Evolutionary conservation across 108 stramenopile genomes (phyloP), one percentile per base, ranked within the genome.

Genomic region (Cyclotella baltica): DNA sequence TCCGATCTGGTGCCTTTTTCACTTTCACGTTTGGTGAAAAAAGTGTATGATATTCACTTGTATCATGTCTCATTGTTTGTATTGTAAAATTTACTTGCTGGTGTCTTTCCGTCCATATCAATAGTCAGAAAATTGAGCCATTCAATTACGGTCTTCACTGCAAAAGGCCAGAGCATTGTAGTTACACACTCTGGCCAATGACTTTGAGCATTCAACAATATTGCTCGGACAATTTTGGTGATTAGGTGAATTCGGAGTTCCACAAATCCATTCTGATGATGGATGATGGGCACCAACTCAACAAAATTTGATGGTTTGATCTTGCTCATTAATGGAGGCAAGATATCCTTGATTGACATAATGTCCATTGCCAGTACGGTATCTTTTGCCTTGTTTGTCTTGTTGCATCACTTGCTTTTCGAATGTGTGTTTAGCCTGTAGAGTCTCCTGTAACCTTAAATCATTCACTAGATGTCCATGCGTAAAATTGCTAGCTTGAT

Each of bases 331-430:
- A 37, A 69, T 65, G 4, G 33, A 61, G 2, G 77, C 48, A 1
- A 73, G 25, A 72, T 72, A 87, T 0, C 29, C 52, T 3, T 83
- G 67, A 22, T 77, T 86, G 0, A 37, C 62, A 35, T 83, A 90
- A 0, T 77, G 61, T 8, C 90, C 88, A 71, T 91, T 91, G 50
- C 88, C 88, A 13, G 86, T 84, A 37, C 86, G 86, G 56, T 87
- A 90, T n/a, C 62, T 61, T 16, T 80, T 62, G 34, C 78, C 40
- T 13, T 43, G 46, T 13, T 83, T 69, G 19, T 84, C 86, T 33
- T 48, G 23, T 23, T 48, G 29, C 0, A n/a, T 22, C 0, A 47
- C 11, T 19, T 62, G 30, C 0, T 43, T 52, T 62, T 82, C 81
- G 25, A 29, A 82, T 22, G 46, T 62, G 33, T 63, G 23, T 35